Base-by-base conservation (phyloP, 164 flowering plant genomes). In the Piper longum region DNA sequence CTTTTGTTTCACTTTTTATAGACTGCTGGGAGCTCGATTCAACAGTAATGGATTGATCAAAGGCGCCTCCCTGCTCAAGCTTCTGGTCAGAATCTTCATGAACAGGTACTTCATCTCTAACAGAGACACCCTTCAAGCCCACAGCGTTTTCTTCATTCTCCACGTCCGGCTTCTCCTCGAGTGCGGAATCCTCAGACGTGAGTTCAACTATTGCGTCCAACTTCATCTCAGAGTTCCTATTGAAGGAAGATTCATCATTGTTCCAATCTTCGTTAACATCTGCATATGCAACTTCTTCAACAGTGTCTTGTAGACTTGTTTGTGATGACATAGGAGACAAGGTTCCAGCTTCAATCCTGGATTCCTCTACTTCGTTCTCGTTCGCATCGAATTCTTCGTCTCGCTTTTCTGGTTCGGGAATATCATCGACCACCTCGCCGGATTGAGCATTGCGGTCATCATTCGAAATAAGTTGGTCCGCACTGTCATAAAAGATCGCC, bases 401-500 rank as follows among this genome's bases (percentile, higher is more conserved):
- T 42, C 18, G 18, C 43, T 60, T 60, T 42, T 60, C 62, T 60
- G 26, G 16, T 36, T 26, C 60, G 12, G 60, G 60, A 18, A 13
- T 57, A 26, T 41, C 60, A 36, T 57, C 16, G 41, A 57, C 16
- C 42, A 26, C 43, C 43, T 40, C 12, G 42, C 16, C 14, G 14
- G 52, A 48, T 9, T 48, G 14, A 48, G 9, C 52, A 48, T 5
- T 48, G 14, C 14, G 6, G 14, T 48, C 14, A 9, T 48, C 52
- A 12, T 48, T 48, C 52, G 41, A 44, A 48, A 56, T 19, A 61
- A 26, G 16, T 59, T 65, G 70, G 42, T 3, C 67, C 16, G 55
- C 51, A 67, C 18, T 52, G 43, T 18, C 55, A 62, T 41, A 41
- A 18, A 45, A 17, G 41, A 43, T 19, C 43, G 65, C 36, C 26